Percentiles rank a stretch among this genome's conserved stretches.
phyloP scores from a whole-genome alignment of 2,329 filamentous ascomycete species.

The Clonostachys sp. region DNA sequence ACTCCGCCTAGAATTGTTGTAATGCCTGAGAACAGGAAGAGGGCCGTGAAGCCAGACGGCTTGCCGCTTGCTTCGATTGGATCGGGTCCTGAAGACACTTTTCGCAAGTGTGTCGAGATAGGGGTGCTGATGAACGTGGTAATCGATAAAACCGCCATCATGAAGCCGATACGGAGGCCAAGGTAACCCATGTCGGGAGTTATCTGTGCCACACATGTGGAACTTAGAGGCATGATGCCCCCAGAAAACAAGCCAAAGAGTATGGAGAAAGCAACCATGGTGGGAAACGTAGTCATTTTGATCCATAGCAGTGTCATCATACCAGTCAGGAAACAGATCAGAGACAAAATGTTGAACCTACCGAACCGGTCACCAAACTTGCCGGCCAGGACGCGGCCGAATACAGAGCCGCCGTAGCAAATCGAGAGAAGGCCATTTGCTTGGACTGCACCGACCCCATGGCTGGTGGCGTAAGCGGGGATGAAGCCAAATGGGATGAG shows the following conservation, averaged over 20 bases:
- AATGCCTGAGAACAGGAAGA: constrained; percentile 6
- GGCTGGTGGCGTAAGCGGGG: constrained; percentile 45
- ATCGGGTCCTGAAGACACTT: too few relatives aligned
- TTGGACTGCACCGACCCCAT: constrained; percentile 38
- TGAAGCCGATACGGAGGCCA: constrained; percentile 20
- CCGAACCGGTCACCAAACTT: constrained; percentile 46
- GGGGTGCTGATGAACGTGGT: constrained; percentile 16
- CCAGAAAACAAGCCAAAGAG: constrained; percentile 21
- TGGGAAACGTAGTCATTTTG: constrained; percentile 8
- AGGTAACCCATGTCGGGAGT: constrained; percentile 17
- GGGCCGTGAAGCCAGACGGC: constrained; percentile 5
- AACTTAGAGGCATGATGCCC: constrained; percentile 24
- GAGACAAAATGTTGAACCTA: constrained; percentile 34
- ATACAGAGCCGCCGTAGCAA: constrained; percentile 51
- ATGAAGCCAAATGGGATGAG: constrained; percentile 21
- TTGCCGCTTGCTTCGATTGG: constrained; percentile 2
- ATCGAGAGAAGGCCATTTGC: constrained; percentile 50
- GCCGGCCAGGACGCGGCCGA: constrained; percentile 47
- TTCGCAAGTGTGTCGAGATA: constrained; percentile 9
- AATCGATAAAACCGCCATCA: constrained; percentile 20
- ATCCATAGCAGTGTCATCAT: constrained; percentile 22
- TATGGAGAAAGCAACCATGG: constrained; percentile 13
- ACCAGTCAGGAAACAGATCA: constrained; percentile 12
- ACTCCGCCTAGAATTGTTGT: constrained; percentile 7
- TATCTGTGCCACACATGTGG: constrained; percentile 21